phyloP scores from a whole-genome alignment of 345 rosid species.

The Litchi chinensis region DNA sequence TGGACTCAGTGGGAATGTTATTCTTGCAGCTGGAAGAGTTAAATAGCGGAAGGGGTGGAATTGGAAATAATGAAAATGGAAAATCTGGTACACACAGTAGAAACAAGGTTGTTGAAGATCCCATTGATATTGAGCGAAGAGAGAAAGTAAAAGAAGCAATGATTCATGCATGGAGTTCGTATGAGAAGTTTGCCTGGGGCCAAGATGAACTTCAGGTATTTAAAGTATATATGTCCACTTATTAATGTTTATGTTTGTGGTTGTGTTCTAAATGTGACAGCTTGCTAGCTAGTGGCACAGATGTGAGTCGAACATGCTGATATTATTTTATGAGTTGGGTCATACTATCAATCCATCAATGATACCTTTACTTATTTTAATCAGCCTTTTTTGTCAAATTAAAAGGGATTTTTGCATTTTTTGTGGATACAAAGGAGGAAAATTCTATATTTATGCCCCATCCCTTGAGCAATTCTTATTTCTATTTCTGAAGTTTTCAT shows the following conservation, averaged over 20 bases:
- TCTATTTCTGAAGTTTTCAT: not conserved
- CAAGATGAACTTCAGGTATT: slow-evolving; percentile 92
- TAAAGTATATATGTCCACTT: not conserved
- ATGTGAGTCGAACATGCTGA: not conserved
- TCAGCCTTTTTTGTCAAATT: not conserved
- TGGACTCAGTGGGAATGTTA: slow-evolving; percentile 5
- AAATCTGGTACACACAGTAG: slow-evolving; percentile 14
- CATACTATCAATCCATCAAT: not conserved
- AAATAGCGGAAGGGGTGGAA: slow-evolving; percentile 32
- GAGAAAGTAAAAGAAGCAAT: slow-evolving; percentile 95
- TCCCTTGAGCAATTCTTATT: not conserved
- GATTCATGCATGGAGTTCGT: slow-evolving; percentile 95
- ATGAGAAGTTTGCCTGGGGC: slow-evolving; percentile 99
- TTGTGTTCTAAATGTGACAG: not conserved
- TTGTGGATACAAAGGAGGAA: not conserved
- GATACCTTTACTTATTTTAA: not conserved
- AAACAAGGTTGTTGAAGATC: slow-evolving; percentile 51
- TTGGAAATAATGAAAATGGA: slow-evolving; percentile 24
- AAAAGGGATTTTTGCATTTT: not conserved
- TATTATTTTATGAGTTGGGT: not conserved
- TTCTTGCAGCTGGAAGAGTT: slow-evolving; percentile 58
- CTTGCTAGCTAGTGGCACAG: not conserved
- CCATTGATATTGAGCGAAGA: slow-evolving; percentile 63
- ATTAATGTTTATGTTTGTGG: not conserved
- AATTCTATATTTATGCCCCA: not conserved